Evolutionary conservation across 108 stramenopile species (phyloP), one percentile per base, ranked within the genome.

Genomic region (Skeletonema costatum): DNA sequence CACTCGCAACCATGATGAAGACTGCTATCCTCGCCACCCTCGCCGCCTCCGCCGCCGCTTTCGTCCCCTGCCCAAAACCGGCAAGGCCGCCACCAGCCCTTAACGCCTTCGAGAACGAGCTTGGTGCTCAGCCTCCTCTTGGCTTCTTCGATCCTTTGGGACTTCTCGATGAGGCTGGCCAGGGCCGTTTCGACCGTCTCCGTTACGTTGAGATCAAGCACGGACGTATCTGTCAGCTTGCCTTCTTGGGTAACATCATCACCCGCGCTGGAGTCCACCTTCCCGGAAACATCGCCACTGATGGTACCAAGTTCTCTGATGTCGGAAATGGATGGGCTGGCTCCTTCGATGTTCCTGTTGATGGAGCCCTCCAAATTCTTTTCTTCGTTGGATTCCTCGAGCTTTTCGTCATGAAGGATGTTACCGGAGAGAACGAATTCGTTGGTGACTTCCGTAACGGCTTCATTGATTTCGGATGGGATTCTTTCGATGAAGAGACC

Each of bases 51-150:
- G 87, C 89, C 64, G 85, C 87, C 59, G 89, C 89, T 30, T 78
- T 81, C 21, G 80, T n/a, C 87, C 71, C 66, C 80, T 65, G 71
- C 67, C 65, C 81, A 85, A 85, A 65, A 89, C 92, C 64, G 64
- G 78, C 75, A 72, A 78, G 73, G 66, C 77, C 72, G 39, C 82
- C 71, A 78, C 82, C 65, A n/a, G 64, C 82, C 50, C 81, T 82
- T 51, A 68, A 66, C 53, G 82, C 86, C 46, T 92, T 92, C 88
- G 91, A 92, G 73, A 66, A 73, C 66, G 91, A 85, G 73, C 89
- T 92, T 48, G 96, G 96, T 81, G 93, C 90, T 46, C 95, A 96
- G 67, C 80, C 88, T 61, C 93, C 93, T 38, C 89, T 95, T 66
- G 94, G 94, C 14, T 90, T 92, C 84, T 95, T 80, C 87, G 93